Conservation (phyloP, 1,284 basidiomycete genomes). For the Boletus smithii region DNA sequence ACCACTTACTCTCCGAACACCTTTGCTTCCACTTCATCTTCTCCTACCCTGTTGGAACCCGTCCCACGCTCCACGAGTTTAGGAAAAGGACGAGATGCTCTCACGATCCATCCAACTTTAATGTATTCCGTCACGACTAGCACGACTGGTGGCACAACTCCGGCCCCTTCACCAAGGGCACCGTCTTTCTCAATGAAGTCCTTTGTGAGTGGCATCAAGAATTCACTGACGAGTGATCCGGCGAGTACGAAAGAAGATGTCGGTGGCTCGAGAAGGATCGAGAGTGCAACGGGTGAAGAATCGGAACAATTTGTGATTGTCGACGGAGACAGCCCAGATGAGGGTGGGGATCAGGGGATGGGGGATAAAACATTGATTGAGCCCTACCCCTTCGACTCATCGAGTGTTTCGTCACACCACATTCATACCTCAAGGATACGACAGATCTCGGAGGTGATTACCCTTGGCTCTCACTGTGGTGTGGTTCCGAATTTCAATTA, state of each 20-base stretch:
- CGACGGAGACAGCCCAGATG: constrained; percentile 15
- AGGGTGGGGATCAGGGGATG: constrained; percentile 9
- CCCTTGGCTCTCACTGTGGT: background rate
- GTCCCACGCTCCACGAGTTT: constrained; percentile 27
- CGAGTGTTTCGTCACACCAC: constrained; percentile 20
- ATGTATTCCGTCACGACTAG: constrained; percentile 8
- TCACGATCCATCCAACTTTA: constrained; percentile 16
- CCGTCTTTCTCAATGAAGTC: constrained; percentile 27
- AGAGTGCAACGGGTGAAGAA: constrained; percentile 9
- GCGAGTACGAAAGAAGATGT: constrained; percentile 8
- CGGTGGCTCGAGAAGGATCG: background rate
- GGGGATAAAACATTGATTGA: constrained; percentile 22
- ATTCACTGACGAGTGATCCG: constrained; percentile 19
- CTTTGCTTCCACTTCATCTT: constrained; percentile 38
- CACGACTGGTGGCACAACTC: constrained; percentile 3
- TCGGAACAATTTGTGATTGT: constrained; percentile 30
- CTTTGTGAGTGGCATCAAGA: constrained; percentile 23
- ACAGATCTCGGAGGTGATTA: constrained; percentile 18
- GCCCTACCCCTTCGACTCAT: constrained; percentile 20
- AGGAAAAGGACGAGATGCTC: constrained; percentile 1
- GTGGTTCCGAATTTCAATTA: background rate
- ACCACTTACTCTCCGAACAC: constrained; percentile 31
- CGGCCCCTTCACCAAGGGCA: constrained; percentile 13
- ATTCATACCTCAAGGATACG: constrained; percentile 7
- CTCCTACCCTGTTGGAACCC: constrained; percentile 36